Percentiles rank a stretch among this genome's conserved stretches.
Conservation (phyloP, 169 alveolate genomes). For the Plasmodium inui region DNA sequence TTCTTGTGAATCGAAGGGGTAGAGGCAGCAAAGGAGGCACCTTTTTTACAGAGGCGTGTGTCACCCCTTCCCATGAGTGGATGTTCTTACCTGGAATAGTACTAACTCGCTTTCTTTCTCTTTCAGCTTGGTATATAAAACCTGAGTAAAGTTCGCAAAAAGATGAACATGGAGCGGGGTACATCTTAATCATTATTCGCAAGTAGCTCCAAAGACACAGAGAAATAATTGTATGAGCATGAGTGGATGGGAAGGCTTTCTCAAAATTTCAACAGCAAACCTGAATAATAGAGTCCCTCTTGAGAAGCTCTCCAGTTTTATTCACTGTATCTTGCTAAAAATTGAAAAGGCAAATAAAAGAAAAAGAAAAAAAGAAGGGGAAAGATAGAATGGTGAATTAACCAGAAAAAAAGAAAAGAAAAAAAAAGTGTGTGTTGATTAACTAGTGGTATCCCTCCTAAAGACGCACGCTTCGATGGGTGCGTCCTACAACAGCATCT, state of each 20-base stretch:
- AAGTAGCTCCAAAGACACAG: not conserved
- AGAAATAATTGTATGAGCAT: not conserved
- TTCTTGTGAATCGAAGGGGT: not conserved
- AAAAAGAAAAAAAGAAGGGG: not conserved
- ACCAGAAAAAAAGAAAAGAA: not conserved
- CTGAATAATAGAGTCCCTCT: constrained; percentile 55
- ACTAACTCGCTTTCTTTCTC: constrained; percentile 31
- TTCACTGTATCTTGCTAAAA: constrained; percentile 31
- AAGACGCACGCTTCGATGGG: not conserved
- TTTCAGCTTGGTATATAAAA: constrained; percentile 41
- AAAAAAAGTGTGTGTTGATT: not conserved
- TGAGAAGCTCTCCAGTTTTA: constrained; percentile 15
- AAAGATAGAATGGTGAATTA: not conserved
- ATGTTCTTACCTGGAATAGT: constrained; percentile 21
- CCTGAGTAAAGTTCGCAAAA: not conserved
- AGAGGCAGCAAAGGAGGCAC: not conserved
- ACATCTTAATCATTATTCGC: not conserved
- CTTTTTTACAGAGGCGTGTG: not conserved
- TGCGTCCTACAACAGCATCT: not conserved
- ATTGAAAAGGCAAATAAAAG: not conserved
- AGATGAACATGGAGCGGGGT: not conserved
- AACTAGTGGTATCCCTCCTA: not conserved
- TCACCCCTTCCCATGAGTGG: not conserved
- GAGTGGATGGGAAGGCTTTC: not conserved
- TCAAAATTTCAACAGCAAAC: not conserved